Percentiles rank a stretch among this genome's conserved stretches.
Conservation (phyloP, 768 basidiomycete genomes). For the Rhodotorula babjevae region DNA sequence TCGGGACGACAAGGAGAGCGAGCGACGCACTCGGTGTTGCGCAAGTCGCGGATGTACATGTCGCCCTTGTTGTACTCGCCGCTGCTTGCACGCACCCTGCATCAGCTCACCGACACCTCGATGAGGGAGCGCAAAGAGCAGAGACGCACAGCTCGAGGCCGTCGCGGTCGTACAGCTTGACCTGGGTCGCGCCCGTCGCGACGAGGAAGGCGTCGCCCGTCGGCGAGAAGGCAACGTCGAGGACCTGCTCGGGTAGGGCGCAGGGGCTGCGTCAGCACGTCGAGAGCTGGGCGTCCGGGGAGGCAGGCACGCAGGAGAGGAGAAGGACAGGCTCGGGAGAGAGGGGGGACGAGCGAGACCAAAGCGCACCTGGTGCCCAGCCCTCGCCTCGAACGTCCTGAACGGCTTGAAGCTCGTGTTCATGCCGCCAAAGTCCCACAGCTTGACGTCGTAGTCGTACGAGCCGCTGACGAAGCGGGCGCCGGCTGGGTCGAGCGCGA, state of each 20-base stretch:
- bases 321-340: no score
- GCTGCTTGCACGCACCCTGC: constrained; percentile 46
- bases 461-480: constrained; percentile 85
- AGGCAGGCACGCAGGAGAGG: not conserved
- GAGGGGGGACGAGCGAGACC: not conserved
- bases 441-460: constrained; percentile 94
- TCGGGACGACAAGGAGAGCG: no score
- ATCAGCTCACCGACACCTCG: no score
- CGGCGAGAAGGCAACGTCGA: constrained; percentile 82
- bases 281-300: no score
- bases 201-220: constrained; percentile 73
- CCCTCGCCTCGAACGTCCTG: constrained; percentile 81
- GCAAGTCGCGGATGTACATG: constrained; percentile 97
- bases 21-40: constrained; percentile 82
- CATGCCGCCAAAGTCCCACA: constrained; percentile 99
- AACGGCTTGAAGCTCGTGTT: constrained; percentile 79
- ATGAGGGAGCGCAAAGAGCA: not conserved
- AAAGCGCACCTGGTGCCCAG: constrained; percentile 23
- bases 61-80: constrained; percentile 75
- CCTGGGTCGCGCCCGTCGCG: constrained; percentile 78
- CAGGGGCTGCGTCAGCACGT: no score
- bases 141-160: constrained; percentile 75
- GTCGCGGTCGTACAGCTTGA: constrained; percentile 84
- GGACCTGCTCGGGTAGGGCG: constrained; percentile 64
- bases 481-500: constrained; percentile 88